Evolutionary conservation across 352 stramenopile species (phyloP), one percentile per base, ranked within the genome.

Genomic region (Phytophthora litchii): DNA sequence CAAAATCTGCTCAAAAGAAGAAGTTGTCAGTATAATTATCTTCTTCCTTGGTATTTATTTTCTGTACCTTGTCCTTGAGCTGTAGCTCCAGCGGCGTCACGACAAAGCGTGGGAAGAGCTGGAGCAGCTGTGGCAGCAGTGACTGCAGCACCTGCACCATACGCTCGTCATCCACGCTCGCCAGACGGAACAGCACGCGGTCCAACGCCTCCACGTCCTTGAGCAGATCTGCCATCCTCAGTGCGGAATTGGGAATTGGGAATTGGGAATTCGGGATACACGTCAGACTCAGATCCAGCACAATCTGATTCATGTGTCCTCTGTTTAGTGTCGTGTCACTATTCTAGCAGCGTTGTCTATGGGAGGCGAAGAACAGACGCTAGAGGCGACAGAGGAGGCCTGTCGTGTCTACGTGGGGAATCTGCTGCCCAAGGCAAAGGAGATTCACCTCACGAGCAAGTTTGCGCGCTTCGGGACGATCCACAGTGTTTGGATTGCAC

Each of bases 391-490:
- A 37, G 65, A 73, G 38, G 72, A 67, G 25, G 49, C 53, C 23
- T 71, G 74, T 47, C 81, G 83, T 50, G 72, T 94, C 32, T 94
- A 90, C 59, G 78, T 94, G 35, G 85, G 84, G 2, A 91, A 92
- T 42, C 61, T 94, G 32, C 72, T 76, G 38, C 76, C 83, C 25
- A 86, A 84, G 52, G 85, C 76, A 14, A 91, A 88, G 40, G 80
- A 89, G 27, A 43, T 65, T 34, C 76, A 94, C 45, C 67, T 94
- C 14, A 73, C 83, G 40, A 72, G 76, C 49, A 68, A 73, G 31
- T 89, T 92, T 29, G 59, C 70, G 19, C 70, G 57, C 10, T 94
- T 91, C 52, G 86, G 83, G 31, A 76, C 74, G 35, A 90, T 94
- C 37, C 64, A 83, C 46, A 90, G 72, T 48, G 72, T 92, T 50